phyloP scores from a whole-genome alignment of 768 basidiomycete genomes.

The Trametes cingulata region DNA sequence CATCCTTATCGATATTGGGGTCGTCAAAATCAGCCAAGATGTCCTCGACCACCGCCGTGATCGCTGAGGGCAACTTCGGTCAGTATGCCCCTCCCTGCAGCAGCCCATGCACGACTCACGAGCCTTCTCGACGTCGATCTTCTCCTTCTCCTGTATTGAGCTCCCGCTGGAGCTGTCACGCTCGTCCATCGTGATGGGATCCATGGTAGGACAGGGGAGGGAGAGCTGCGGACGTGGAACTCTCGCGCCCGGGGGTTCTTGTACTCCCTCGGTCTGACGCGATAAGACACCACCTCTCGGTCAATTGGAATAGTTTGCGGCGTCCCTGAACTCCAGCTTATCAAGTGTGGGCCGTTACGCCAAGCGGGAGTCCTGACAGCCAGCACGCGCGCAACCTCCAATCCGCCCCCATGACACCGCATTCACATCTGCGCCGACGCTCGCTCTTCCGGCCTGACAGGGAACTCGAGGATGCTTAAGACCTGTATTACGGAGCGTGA shows the following conservation, averaged over 20 bases:
- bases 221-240: constrained; percentile 8
- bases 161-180: constrained; percentile 4
- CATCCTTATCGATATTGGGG: constrained; percentile 37
- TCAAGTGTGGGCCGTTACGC: background rate
- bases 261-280: constrained; percentile 7
- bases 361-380: background rate
- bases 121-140: constrained; percentile 15
- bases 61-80: background rate
- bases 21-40: constrained; percentile 32
- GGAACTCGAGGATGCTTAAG: too few relatives aligned
- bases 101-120: background rate
- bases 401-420: background rate
- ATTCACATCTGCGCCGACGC: background rate
- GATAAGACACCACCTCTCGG: constrained; percentile 13
- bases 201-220: constrained; percentile 15
- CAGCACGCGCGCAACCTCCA: background rate
- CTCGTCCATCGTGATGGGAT: constrained; percentile 12
- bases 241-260: constrained; percentile 5
- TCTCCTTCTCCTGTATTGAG: constrained; percentile 15
- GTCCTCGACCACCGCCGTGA: constrained; percentile 8
- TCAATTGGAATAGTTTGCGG: background rate
- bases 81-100: too few relatives aligned
- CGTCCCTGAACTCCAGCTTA: constrained; percentile 9
- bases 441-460: background rate
- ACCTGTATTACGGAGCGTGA: background rate